Evolutionary conservation across 2,329 filamentous ascomycete species (phyloP), one percentile per base, ranked within the genome.

Genomic region (Diaporthe sp.): DNA sequence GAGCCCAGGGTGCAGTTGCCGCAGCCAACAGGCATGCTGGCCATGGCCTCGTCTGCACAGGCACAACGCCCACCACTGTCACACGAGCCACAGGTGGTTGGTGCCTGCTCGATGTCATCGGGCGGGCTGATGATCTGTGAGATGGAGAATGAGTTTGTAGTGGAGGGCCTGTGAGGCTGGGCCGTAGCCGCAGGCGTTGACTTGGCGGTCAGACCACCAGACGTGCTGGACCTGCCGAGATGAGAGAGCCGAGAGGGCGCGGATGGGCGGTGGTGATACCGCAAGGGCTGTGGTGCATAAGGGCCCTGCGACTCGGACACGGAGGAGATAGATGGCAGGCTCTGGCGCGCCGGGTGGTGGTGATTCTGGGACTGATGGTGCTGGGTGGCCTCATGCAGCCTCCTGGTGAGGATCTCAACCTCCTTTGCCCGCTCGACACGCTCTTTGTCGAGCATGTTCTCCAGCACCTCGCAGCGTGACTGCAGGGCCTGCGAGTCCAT

Each of bases 401-500:
- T 73, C 30, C 33, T 72, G 60, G 45, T 74, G 30, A 75, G 57
- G 12, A 45, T 60, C 45, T 75, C 75, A 15, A 76, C 71, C 71
- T 76, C 75, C 66, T 75, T 76, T 13, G 73, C 60, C 82, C 87
- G 85, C 60, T 87, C 86, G 76, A 87, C 83, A 22, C 88, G 87
- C 81, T 92, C 90, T 74, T 87, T 87, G 74, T 91, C 89, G 12
- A 94, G 86, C 81, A 92, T 87, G 75, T 87, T 90, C 82, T 94
- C 92, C 33, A 94, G 83, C 35, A 88, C 85, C 78, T 90, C 85
- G 81, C 91, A 93, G 76, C 89, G 87, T 38, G 87, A 89, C 50
- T 88, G 90, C 77, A 92, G 91, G 25, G 91, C 90, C 79, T 94
- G 90, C 4, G 94, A 85, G 77, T 95, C 92, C 45, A 89, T 84